Evolutionary conservation across 78 protist species (phyloP).

Genomic region (Guillardia theta): DNA sequence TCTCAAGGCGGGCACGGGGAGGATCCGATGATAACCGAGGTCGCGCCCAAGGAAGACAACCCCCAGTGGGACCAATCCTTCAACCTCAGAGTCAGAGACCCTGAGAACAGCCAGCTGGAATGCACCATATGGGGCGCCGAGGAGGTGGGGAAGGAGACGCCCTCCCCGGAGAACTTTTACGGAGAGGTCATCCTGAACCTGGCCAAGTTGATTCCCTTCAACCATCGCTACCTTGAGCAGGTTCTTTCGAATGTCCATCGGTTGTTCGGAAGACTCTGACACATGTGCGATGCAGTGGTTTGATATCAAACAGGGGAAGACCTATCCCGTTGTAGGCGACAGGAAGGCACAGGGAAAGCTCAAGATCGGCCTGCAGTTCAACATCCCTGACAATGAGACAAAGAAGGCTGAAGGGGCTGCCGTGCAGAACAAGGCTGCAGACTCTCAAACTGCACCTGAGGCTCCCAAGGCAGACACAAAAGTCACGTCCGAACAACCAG

Average conservation of each 20-base stretch:
- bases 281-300: too few relatives aligned
- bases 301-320: not conserved
- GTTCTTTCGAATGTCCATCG: too few relatives aligned
- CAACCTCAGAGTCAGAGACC: not conserved
- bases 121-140: not conserved
- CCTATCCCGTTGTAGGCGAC: not conserved
- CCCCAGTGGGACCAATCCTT: not conserved
- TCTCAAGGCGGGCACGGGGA: too few relatives aligned
- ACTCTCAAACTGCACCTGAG: too few relatives aligned
- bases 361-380: not conserved
- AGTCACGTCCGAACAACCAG: too few relatives aligned
- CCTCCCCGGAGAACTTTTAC: not conserved
- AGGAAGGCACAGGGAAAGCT: not conserved
- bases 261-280: too few relatives aligned
- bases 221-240: not conserved
- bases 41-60: too few relatives aligned
- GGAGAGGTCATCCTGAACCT: not conserved
- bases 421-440: too few relatives aligned
- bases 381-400: too few relatives aligned
- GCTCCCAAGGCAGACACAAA: too few relatives aligned
- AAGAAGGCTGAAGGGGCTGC: too few relatives aligned
- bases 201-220: not conserved
- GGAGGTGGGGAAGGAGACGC: not conserved
- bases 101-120: not conserved
- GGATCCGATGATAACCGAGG: too few relatives aligned